Conservation (phyloP, 1,284 basidiomycete species). For the Chalciporus piperatoides region DNA sequence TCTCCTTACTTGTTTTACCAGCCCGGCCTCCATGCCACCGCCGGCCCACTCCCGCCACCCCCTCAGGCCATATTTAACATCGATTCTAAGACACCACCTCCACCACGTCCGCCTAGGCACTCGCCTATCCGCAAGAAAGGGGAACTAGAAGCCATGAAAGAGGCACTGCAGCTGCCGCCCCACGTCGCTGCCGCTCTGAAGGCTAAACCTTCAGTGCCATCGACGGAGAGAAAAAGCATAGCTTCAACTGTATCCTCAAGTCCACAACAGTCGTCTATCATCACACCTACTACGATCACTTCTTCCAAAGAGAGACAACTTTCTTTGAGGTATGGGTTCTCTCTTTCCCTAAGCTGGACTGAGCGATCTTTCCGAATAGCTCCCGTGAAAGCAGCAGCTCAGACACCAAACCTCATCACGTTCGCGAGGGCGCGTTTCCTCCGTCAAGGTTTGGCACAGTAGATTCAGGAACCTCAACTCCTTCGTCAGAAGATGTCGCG, state of each 20-base stretch:
- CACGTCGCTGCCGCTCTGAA: constrained; percentile 48
- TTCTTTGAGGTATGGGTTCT: constrained; percentile 23
- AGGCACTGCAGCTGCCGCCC: constrained; percentile 53
- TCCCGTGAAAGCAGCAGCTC: constrained; percentile 18
- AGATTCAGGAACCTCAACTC: constrained; percentile 25
- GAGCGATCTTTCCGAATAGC: constrained; percentile 11
- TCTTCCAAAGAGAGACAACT: constrained; percentile 9
- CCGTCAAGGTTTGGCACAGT: constrained; percentile 43
- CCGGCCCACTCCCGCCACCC: constrained; percentile 67
- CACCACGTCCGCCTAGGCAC: constrained; percentile 63
- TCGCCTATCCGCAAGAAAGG: constrained; percentile 46
- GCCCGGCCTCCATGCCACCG: constrained; percentile 64
- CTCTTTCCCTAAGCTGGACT: not conserved
- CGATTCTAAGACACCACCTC: constrained; percentile 43
- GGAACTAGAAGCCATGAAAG: constrained; percentile 53
- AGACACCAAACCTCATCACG: constrained; percentile 41
- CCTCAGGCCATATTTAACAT: constrained; percentile 53
- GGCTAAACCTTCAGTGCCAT: constrained; percentile 16
- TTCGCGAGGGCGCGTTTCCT: constrained; percentile 66
- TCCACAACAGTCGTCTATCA: constrained; percentile 3
- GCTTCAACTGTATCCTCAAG: constrained; percentile 5
- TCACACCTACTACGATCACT: not conserved
- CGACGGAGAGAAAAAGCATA: constrained; percentile 6
- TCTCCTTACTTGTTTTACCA: constrained; percentile 56
- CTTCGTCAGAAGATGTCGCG: constrained; percentile 14